Base-by-base conservation (phyloP, 176 grass and related monocot genomes). In the Eleusine coracana region DNA sequence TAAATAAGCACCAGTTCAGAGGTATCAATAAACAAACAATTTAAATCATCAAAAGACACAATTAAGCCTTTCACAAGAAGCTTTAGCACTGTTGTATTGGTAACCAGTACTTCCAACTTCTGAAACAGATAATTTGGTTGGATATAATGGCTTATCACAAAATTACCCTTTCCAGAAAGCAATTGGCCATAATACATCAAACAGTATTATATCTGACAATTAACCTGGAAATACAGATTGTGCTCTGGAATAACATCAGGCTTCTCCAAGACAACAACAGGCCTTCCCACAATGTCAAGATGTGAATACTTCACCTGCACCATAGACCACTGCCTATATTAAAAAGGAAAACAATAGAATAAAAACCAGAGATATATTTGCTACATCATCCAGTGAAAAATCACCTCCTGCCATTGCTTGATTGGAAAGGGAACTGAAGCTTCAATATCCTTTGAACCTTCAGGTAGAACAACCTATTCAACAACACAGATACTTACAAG, bases 241-340 rank as follows among this genome's bases (percentile, higher is more conserved):
- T 96, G 89, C 85, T 99, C 97, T 5, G 97, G 97, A 87, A 96
- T 88, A 87, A 99, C 93, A 89, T 92, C 90, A 83, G 75, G 74
- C 71, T 94, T 99, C 86, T 99, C 93, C 66, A 96, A 80, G 82
- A 94, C 86, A 27, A 92, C 64, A 67, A 99, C 97, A 68, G 93
- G 93, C 39, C 97, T 95, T 82, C 97, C 97, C 51, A 86, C 74
- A 87, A 92, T 94, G 62, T 99, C 97, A 77, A 99, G 93, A 59
- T 99, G 93, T 68, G 97, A 95, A 94, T 92, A 94, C 78, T 99
- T 99, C 62, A 96, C 89, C 97, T 99, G 90, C 68, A 88, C 59
- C 73, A 71, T 27, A 74, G 42, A 70, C 48, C 23, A 88, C 70
- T 75, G 50, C 15, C 81, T 64, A 76, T 86, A 86, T 77, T 23